These are phyloP conservation scores for Sambucus nigra DNA, from an alignment of 129 eudicot genomes.

Conservation along the genomic window DNA sequence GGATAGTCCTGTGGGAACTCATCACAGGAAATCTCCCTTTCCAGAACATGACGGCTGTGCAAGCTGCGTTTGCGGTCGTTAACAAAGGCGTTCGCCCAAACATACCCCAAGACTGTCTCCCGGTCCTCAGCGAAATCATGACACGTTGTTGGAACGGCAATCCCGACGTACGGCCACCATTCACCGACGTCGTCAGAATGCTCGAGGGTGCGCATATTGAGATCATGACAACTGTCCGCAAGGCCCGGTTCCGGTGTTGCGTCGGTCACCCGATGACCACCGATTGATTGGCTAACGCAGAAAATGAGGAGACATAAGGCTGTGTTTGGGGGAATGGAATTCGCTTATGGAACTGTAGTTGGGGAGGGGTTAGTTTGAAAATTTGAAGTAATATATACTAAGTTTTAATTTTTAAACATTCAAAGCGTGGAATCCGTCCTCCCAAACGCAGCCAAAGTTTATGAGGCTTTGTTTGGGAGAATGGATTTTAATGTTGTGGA, in stretches of 20 bases:
- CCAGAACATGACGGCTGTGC: constrained; percentile 98
- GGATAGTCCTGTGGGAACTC: constrained; percentile 96
- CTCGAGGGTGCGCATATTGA: constrained; percentile 85
- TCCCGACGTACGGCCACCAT: constrained; percentile 86
- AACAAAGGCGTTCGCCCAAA: constrained; percentile 91
- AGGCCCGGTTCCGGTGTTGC: constrained; percentile 99
- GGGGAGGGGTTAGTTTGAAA: too few species aligned
- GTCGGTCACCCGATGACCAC: constrained; percentile 89
- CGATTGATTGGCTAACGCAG: constrained; percentile 44
- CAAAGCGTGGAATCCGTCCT: too few species aligned
- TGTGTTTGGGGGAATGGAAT: too few species aligned
- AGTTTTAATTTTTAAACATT: too few species aligned
- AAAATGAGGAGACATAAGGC: too few species aligned
- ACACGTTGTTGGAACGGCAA: constrained; percentile 92
- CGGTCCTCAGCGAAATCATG: constrained; percentile 82
- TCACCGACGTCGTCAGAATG: constrained; percentile 77
- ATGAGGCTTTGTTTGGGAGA: too few species aligned
- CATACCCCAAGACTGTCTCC: constrained; percentile 82
- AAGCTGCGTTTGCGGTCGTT: constrained; percentile 98
- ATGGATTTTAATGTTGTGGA: too few species aligned
- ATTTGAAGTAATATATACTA: too few species aligned
- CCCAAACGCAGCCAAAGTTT: too few species aligned
- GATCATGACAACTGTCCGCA: constrained; percentile 79
- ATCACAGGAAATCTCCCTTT: constrained; percentile 93
- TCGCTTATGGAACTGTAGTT: too few species aligned